Evolutionary conservation across 805 yeast genomes (phyloP).

Genomic region (Saturnispora saitoi): DNA sequence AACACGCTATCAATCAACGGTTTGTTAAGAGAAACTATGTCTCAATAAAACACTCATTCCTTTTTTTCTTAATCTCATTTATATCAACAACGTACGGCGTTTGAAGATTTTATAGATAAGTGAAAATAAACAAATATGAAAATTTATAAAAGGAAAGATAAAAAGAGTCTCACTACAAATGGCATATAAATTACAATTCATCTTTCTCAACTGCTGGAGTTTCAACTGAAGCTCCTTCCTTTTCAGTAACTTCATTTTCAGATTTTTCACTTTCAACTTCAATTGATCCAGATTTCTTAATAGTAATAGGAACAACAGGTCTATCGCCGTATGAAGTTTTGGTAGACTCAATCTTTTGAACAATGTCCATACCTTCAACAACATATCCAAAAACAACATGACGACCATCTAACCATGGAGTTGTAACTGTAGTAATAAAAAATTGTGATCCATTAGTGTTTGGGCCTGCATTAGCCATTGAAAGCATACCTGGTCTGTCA

Average conservation of each 20-base stretch:
- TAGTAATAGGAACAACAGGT: constrained; percentile 59
- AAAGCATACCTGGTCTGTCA: constrained; percentile 57
- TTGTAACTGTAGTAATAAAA: constrained; percentile 85
- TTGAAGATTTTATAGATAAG: not conserved
- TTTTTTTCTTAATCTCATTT: not conserved
- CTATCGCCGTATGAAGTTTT: constrained; percentile 63
- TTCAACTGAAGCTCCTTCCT: constrained; percentile 10
- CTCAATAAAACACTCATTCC: not conserved
- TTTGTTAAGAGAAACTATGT: not conserved
- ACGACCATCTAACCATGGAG: constrained; percentile 86
- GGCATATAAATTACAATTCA: constrained; percentile 27
- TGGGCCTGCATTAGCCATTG: constrained; percentile 76
- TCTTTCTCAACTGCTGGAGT: constrained; percentile 21
- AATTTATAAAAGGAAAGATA: not conserved
- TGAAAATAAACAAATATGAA: not conserved
- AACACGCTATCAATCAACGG: not conserved
- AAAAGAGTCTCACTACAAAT: too few relatives aligned
- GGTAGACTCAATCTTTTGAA: constrained; percentile 62
- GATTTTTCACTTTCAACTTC: constrained; percentile 18
- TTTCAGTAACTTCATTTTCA: not conserved
- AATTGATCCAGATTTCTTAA: constrained; percentile 66
- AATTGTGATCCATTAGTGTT: constrained; percentile 91
- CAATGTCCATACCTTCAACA: constrained; percentile 77
- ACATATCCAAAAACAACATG: constrained; percentile 98
- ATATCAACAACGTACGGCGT: not conserved